Percentiles rank a stretch among this genome's conserved stretches.
phyloP scores from a whole-genome alignment of 371 early-diverging fungal genomes.

The Funneliformis caledonium region DNA sequence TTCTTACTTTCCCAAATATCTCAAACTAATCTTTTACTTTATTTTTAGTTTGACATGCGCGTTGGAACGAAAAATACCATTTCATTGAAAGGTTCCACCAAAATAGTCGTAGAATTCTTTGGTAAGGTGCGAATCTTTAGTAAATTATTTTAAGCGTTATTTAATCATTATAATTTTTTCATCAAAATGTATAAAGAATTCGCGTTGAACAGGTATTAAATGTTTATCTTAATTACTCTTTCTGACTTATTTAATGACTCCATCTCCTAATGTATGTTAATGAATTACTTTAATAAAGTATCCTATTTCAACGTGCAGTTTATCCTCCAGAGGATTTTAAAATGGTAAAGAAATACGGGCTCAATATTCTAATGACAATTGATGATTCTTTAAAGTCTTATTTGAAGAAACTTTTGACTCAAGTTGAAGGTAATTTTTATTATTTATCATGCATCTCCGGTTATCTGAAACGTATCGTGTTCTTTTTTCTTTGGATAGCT shows the following conservation, averaged over 20 bases:
- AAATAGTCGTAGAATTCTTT: conserved; percentile 84
- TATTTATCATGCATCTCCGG: background rate
- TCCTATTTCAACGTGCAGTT: conserved; percentile 88
- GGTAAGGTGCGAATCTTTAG: conserved; percentile 51
- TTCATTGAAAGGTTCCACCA: conserved; percentile 77
- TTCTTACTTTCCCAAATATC: no score
- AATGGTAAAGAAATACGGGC: conserved; percentile 78
- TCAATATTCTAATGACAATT: conserved; percentile 74
- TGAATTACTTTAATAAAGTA: conserved; percentile 51
- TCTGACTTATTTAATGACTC: background rate
- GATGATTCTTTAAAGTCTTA: conserved; percentile 77
- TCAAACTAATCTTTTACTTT: no score
- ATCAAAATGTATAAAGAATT: conserved; percentile 57
- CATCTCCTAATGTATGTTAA: background rate
- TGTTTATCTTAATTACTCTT: background rate
- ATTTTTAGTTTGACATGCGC: background rate
- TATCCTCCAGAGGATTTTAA: conserved; percentile 89
- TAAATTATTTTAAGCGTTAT: background rate
- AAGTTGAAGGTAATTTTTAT: conserved; percentile 68
- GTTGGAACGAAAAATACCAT: conserved; percentile 48
- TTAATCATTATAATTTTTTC: conserved; percentile 1
- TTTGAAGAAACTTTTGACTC: conserved; percentile 72
- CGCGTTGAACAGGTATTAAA: conserved; percentile 73
- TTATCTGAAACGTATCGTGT: background rate
- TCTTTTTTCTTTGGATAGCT: background rate